Percentiles rank a stretch among this genome's conserved stretches.
Evolutionary conservation across 441 rosid species (phyloP).

Genomic region (Syzygium malaccense): DNA sequence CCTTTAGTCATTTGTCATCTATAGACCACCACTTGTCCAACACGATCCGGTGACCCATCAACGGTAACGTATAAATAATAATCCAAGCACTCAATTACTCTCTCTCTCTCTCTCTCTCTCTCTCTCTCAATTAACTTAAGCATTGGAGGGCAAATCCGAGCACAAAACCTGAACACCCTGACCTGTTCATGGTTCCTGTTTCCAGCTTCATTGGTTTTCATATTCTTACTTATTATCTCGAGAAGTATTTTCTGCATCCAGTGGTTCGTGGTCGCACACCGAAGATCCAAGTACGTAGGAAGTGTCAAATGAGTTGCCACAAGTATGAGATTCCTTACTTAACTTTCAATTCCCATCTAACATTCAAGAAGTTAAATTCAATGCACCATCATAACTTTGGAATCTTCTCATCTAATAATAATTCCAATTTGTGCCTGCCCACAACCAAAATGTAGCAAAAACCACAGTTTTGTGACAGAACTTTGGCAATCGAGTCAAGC

Average conservation of each 20-base stretch:
- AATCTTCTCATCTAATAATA: background rate
- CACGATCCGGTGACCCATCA: background rate
- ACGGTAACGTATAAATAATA: background rate
- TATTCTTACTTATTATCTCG: background rate
- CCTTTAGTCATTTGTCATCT: background rate
- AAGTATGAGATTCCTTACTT: background rate
- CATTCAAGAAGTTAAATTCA: background rate
- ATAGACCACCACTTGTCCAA: background rate
- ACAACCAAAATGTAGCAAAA: background rate
- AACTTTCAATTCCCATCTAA: background rate
- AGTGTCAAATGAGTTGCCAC: rapidly evolving
- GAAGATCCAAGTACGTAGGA: rapidly evolving
- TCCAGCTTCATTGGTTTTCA: rapidly evolving
- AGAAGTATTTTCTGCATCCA: no score
- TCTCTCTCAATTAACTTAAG: background rate
- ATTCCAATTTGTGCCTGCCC: background rate
- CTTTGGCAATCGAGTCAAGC: no score
- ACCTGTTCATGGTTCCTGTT: background rate
- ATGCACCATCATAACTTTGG: background rate
- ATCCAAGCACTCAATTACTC: background rate
- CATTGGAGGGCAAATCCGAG: background rate
- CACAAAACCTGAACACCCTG: background rate
- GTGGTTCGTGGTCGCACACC: background rate
- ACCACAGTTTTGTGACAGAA: background rate
- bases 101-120: background rate